Evolutionary conservation across 768 basidiomycete species (phyloP).

Genomic region (Tremella mesenterica): DNA sequence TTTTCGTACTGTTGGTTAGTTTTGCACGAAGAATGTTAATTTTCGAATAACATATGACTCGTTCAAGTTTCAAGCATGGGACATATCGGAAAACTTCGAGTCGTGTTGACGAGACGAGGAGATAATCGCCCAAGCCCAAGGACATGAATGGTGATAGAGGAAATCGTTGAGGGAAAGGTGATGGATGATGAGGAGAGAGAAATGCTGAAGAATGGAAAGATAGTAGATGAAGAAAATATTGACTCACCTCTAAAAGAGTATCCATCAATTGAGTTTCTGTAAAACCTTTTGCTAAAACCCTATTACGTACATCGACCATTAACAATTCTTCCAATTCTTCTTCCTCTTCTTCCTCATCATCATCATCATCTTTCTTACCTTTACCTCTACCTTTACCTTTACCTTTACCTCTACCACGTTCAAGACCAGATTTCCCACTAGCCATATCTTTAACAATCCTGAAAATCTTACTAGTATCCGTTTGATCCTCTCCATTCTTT

Average conservation of each 20-base stretch:
- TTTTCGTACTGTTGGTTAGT: slow-evolving; percentile 66
- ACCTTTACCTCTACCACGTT: too few relatives aligned
- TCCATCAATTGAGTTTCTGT: slow-evolving; percentile 85
- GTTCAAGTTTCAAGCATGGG: too few relatives aligned
- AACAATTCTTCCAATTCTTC: slow-evolving; percentile 59
- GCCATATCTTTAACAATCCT: slow-evolving; percentile 84
- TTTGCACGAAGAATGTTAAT: too few relatives aligned
- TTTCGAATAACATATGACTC: too few relatives aligned
- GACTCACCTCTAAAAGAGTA: slow-evolving; percentile 65
- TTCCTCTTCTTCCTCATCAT: slow-evolving; percentile 57
- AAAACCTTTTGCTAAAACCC: slow-evolving; percentile 76
- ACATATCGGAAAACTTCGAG: too few relatives aligned
- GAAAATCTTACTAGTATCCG: slow-evolving; percentile 74
- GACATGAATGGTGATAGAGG: too few relatives aligned
- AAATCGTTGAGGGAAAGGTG: too few relatives aligned
- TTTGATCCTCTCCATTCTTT: slow-evolving; percentile 61
- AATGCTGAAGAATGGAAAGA: too few relatives aligned
- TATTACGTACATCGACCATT: slow-evolving; percentile 77
- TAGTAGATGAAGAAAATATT: background rate
- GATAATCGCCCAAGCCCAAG: background rate
- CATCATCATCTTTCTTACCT: slow-evolving; percentile 56
- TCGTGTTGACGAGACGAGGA: too few relatives aligned
- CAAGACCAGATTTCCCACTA: too few relatives aligned
- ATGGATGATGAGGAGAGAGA: too few relatives aligned
- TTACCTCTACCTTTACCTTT: slow-evolving; percentile 59